phyloP scores from a whole-genome alignment of 2,329 filamentous ascomycete species.

The Pseudogymnoascus sp. region DNA sequence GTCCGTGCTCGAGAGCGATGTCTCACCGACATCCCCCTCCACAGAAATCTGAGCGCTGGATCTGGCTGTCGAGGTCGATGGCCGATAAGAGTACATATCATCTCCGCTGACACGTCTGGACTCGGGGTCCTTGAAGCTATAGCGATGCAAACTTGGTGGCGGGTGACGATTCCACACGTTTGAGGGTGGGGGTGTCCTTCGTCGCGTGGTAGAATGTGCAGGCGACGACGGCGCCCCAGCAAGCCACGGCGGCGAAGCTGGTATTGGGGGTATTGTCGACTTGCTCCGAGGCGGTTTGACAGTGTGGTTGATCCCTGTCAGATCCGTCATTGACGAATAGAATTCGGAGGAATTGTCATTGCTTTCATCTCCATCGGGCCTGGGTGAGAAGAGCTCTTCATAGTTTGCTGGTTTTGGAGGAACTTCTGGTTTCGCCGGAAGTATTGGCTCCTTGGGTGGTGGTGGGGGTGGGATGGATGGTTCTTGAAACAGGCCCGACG shows the following conservation, averaged over 20 bases:
- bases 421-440: not conserved
- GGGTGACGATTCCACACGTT: slow-evolving; percentile 18
- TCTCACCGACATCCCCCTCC: slow-evolving; percentile 10
- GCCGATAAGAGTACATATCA: slow-evolving; percentile 23
- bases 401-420: not conserved
- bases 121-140: slow-evolving; percentile 20
- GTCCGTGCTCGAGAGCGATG: slow-evolving; percentile 5
- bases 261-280: slow-evolving; percentile 1
- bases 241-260: not conserved
- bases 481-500: slow-evolving; percentile 19
- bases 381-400: not conserved
- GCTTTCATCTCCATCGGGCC: not conserved
- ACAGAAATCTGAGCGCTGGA: slow-evolving; percentile 24
- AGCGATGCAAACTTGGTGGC: slow-evolving; percentile 22
- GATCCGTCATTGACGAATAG: slow-evolving; percentile 2
- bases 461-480: slow-evolving; percentile 9
- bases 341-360: not conserved
- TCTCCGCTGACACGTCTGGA: slow-evolving; percentile 23
- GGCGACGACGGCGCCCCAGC: not conserved
- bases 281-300: not conserved
- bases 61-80: slow-evolving; percentile 25
- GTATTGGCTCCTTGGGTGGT: not conserved
- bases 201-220: not conserved
- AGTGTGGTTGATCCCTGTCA: not conserved
- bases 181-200: slow-evolving; percentile 13